Percentiles rank a stretch among this genome's conserved stretches.
Evolutionary conservation across 108 stramenopile genomes (phyloP).

Genomic region (Chaetoceros tenuissimus): DNA sequence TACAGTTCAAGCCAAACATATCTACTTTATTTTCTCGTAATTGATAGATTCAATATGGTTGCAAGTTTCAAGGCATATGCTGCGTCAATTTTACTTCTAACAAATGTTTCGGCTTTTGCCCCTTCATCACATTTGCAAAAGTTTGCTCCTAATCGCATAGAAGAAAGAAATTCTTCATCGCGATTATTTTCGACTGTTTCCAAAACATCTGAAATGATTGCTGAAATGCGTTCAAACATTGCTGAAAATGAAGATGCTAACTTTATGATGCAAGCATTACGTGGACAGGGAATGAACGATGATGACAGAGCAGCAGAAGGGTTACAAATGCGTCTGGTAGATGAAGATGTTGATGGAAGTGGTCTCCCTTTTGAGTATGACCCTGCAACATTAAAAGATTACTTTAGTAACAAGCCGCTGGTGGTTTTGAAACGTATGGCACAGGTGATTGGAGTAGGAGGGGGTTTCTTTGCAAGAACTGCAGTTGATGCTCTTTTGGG

Average conservation of each 20-base stretch:
- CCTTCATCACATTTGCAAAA: too few species aligned
- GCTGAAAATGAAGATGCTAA: conserved; percentile 59
- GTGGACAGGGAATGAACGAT: conserved; percentile 85
- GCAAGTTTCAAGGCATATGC: too few species aligned
- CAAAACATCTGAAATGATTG: conserved; percentile 30
- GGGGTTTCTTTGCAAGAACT: conserved; percentile 37
- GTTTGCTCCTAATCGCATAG: too few species aligned
- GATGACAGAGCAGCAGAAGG: conserved; percentile 67
- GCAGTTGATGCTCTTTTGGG: conserved; percentile 45
- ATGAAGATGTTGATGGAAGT: conserved; percentile 31
- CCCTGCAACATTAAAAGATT: conserved; percentile 62
- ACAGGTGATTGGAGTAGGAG: conserved; percentile 59
- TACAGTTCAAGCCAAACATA: too few species aligned
- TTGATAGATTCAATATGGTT: too few species aligned
- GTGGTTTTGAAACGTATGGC: conserved; percentile 53
- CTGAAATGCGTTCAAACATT: conserved; percentile 31
- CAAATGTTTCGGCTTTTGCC: too few species aligned
- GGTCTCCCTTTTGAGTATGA: conserved; percentile 78
- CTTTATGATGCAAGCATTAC: conserved; percentile 68
- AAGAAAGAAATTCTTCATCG: too few species aligned
- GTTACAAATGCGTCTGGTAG: conserved; percentile 76
- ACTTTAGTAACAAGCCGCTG: conserved; percentile 69
- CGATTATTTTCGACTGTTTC: background rate
- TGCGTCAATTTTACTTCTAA: too few species aligned
- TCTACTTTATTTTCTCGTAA: too few species aligned